phyloP scores from a whole-genome alignment of 2,329 filamentous ascomycete genomes.

The Ustilaginoidea virens region DNA sequence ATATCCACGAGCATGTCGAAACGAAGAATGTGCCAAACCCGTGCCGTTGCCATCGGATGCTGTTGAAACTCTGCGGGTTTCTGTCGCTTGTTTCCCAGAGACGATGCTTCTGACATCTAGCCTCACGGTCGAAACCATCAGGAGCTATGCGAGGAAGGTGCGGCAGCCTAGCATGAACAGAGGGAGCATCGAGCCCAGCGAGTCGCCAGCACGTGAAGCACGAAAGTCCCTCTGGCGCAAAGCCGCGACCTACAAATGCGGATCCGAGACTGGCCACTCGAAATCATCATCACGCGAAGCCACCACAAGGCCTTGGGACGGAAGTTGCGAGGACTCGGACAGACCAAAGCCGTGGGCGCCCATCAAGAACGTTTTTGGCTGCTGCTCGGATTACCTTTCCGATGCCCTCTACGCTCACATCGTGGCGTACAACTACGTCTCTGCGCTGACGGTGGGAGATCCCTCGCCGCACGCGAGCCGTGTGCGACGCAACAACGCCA shows the following conservation, averaged over 20 bases:
- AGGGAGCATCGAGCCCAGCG: constrained; percentile 8
- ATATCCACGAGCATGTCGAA: constrained; percentile 13
- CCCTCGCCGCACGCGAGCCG: constrained; percentile 6
- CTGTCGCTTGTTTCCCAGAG: constrained; percentile 40
- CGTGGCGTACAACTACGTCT: constrained; percentile 43
- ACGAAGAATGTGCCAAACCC: constrained; percentile 21
- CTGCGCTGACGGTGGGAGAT: constrained; percentile 14
- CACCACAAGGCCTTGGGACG: constrained; percentile 3
- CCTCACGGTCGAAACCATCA: constrained; percentile 41
- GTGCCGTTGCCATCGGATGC: constrained; percentile 37
- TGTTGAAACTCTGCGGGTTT: constrained; percentile 37
- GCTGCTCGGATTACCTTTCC: constrained; percentile 37
- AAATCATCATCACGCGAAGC: constrained; percentile 1
- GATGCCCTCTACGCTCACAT: constrained; percentile 45
- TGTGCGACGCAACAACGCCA: constrained; percentile 6
- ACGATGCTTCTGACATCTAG: constrained; percentile 41
- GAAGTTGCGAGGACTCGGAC: constrained; percentile 6
- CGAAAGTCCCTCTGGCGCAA: constrained; percentile 21
- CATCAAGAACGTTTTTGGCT: constrained; percentile 36
- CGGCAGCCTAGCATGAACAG: constrained; percentile 21
- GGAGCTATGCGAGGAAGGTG: constrained; percentile 37
- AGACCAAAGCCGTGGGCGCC: constrained; percentile 23
- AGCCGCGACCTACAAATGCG: constrained; percentile 16
- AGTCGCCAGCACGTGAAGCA: constrained; percentile 6
- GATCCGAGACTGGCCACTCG: constrained; percentile 4